Base-by-base conservation (phyloP, 1,284 basidiomycete species). In the Wallemia ichthyophaga region DNA sequence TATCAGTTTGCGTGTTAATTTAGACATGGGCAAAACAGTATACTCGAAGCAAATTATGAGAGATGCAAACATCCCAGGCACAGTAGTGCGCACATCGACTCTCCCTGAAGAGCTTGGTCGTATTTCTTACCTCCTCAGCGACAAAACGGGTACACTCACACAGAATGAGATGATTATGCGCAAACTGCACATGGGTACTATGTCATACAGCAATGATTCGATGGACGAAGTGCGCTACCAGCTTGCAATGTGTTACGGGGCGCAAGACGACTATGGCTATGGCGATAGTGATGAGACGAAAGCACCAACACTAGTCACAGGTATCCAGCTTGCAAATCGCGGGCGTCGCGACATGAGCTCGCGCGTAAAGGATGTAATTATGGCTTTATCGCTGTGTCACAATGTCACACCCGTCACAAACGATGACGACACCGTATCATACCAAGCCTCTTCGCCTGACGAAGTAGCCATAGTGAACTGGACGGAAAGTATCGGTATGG, bases 101-200 rank as follows among this genome's bases (percentile, higher is more conserved):
- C 74, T 99, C 1, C 94, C 94, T 0, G 94, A 99, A 67, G 94
- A 98, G 68, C 76, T 98, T 2, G 94, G 94, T 3, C 75, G 92
- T 48, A 91, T 99, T 62, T 89, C 95, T 64, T 98, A 98, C 69
- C 73, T 98, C 28, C 72, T 98, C 28, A 92, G 84, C 63, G 92
- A 98, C 69, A 98, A 98, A 74, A 99, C 94, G 0, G 94, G 94
- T 0, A 98, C 94, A 1, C 71, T 98, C 59, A 99, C 94, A 0
- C 85, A 95, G 69, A 99, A 99, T 67, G 92, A 95, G 69, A 98
- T 99, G 94, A 92, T 98, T 70, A 82, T 99, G 78, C 91, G 84
- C 72, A 96, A 94, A 69, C 73, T 99, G 32, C 92, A 99, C 67
- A 86, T 98, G 83, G 94, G 94, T 1, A 98, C 94, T 0, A 87